These are phyloP conservation scores for Moesziomyces parantarcticus DNA, from an alignment of 1,284 basidiomycete species.

Conservation along the genomic window DNA sequence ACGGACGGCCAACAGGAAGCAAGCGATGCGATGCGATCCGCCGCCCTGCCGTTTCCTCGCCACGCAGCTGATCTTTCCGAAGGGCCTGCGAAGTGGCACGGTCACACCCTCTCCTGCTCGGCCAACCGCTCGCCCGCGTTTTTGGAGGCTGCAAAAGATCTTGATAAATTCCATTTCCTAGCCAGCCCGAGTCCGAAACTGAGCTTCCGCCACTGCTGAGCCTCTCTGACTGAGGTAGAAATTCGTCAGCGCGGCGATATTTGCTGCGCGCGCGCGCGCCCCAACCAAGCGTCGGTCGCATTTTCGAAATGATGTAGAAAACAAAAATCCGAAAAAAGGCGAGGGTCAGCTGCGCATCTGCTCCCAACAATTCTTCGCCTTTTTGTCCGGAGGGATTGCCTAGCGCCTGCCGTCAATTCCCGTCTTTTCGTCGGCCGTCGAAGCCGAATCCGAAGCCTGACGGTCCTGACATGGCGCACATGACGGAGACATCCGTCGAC, in stretches of 20 bases:
- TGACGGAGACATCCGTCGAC: constrained; percentile 34
- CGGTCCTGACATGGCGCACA: not conserved
- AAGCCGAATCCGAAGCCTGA: constrained; percentile 39
- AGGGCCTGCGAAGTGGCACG: not conserved
- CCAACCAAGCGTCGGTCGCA: not conserved
- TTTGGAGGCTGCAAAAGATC: not conserved
- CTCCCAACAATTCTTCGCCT: constrained; percentile 10
- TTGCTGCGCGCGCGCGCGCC: no score
- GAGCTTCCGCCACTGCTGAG: no score
- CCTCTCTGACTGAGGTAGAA: no score
- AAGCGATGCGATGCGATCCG: not conserved
- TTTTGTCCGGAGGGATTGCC: no score
- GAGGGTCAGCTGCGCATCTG: not conserved
- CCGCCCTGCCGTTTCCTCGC: not conserved
- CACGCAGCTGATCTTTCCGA: not conserved
- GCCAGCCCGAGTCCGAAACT: not conserved
- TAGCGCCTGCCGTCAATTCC: constrained; percentile 10
- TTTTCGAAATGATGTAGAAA: not conserved
- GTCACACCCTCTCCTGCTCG: no score
- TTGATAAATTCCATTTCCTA: not conserved
- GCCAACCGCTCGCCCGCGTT: not conserved
- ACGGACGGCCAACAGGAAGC: not conserved
- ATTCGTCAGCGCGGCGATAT: no score
- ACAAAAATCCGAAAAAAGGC: not conserved
- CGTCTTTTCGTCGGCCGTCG: constrained; percentile 14